These are phyloP conservation scores for Tetragonia tetragonoides DNA, from an alignment of 148 eudicot species.

Conservation along the genomic window DNA sequence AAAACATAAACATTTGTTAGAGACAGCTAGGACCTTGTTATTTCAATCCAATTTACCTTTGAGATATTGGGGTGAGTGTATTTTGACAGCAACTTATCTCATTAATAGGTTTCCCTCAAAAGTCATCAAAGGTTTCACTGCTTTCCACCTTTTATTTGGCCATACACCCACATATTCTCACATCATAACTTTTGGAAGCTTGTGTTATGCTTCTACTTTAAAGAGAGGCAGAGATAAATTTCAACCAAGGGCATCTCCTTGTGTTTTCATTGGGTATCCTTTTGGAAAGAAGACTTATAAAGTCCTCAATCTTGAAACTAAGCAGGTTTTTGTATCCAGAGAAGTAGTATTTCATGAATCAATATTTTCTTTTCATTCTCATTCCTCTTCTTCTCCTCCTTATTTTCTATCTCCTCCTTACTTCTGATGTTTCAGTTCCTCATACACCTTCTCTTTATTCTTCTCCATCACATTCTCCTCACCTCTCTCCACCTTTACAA, in stretches of 20 bases:
- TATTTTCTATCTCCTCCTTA: not conserved
- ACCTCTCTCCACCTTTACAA: not conserved
- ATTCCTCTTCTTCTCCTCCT: not conserved
- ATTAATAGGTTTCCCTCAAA: not conserved
- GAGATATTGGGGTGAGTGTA: not conserved
- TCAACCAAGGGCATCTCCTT: not conserved
- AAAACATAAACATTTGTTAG: not conserved
- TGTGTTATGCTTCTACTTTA: not conserved
- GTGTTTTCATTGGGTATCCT: not conserved
- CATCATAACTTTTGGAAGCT: not conserved
- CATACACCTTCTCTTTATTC: not conserved
- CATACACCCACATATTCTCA: not conserved
- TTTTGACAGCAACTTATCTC: not conserved
- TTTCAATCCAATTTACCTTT: not conserved
- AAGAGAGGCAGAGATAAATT: not conserved
- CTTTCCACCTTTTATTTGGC: not conserved
- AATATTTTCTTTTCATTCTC: not conserved
- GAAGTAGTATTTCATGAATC: not conserved
- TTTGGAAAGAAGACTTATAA: constrained; percentile 3
- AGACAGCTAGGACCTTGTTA: not conserved
- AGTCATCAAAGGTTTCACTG: not conserved
- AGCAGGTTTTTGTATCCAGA: not conserved
- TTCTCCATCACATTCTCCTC: not conserved
- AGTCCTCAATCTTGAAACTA: not conserved
- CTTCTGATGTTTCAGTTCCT: not conserved